Conservation (phyloP, 2,329 filamentous ascomycete genomes). For the Fusarium pseudograminearum region DNA sequence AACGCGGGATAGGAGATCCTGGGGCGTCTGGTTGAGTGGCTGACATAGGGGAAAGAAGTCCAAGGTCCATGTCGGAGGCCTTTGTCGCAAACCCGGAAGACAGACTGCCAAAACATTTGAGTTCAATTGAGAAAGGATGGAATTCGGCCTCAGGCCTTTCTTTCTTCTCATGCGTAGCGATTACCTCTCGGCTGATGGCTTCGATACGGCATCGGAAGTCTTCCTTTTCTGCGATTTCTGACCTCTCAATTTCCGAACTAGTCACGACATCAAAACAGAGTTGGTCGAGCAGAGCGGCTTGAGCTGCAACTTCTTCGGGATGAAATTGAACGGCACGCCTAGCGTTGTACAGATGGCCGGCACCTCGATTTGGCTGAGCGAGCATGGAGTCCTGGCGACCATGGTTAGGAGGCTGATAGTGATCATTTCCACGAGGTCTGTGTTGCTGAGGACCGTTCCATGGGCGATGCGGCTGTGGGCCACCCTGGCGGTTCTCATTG, state of each 20-base stretch:
- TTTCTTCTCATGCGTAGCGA: slow-evolving; percentile 64
- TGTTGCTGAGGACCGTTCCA: slow-evolving; percentile 43
- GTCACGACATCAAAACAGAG: slow-evolving; percentile 61
- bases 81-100: slow-evolving; percentile 88
- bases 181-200: slow-evolving; percentile 69
- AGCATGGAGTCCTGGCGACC: slow-evolving; percentile 15
- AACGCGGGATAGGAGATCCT: slow-evolving; percentile 74
- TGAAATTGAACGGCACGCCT: slow-evolving; percentile 49
- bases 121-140: slow-evolving; percentile 67
- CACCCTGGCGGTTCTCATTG: slow-evolving; percentile 30
- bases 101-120: slow-evolving; percentile 85
- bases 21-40: slow-evolving; percentile 63
- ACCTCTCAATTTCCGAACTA: slow-evolving; percentile 70
- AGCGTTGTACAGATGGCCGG: slow-evolving; percentile 39
- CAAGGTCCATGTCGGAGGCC: slow-evolving; percentile 91
- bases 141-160: slow-evolving; percentile 59
- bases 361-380: slow-evolving; percentile 26
- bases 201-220: slow-evolving; percentile 75
- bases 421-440: slow-evolving; percentile 44
- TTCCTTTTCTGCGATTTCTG: slow-evolving; percentile 78
- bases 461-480: slow-evolving; percentile 29
- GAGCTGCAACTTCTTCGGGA: slow-evolving; percentile 61
- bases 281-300: slow-evolving; percentile 62
- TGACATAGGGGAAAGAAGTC: slow-evolving; percentile 75
- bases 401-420: slow-evolving; percentile 33